These are phyloP conservation scores for Diaporthe citrichinensis DNA, from an alignment of 2,329 filamentous ascomycete genomes.

Conservation along the genomic window DNA sequence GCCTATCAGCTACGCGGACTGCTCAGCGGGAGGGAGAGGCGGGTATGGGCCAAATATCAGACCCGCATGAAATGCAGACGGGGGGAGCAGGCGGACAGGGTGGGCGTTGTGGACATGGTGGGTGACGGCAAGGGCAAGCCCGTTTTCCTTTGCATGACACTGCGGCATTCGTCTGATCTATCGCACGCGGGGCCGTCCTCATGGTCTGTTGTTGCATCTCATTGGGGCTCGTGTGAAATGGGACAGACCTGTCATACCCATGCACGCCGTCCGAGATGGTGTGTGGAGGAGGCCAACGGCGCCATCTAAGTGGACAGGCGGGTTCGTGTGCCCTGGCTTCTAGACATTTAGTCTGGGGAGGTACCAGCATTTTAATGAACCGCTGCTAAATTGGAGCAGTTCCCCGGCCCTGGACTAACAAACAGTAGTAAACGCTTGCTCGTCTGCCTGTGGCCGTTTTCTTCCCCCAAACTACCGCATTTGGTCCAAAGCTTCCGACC, in stretches of 20 bases:
- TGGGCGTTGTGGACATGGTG: not conserved
- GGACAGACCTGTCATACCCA: slow-evolving; percentile 22
- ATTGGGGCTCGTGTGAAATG: slow-evolving; percentile 32
- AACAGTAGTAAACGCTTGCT: not conserved
- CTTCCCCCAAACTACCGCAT: not conserved
- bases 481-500: slow-evolving; percentile 4
- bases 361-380: not conserved
- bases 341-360: no score
- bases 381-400: not conserved
- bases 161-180: slow-evolving; percentile 16
- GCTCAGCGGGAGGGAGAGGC: not conserved
- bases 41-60: slow-evolving; percentile 2
- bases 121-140: not conserved
- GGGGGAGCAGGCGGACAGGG: not conserved
- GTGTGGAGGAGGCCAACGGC: slow-evolving; percentile 26
- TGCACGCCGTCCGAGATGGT: slow-evolving; percentile 10
- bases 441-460: not conserved
- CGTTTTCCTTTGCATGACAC: slow-evolving; percentile 1
- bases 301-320: slow-evolving; percentile 24
- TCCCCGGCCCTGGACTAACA: slow-evolving; percentile 2
- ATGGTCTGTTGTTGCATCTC: slow-evolving; percentile 15
- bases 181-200: slow-evolving; percentile 21
- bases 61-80: slow-evolving; percentile 23
- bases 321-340: not conserved
- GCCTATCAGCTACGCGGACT: not conserved